These are phyloP conservation scores for Colletotrichum godetiae DNA, from an alignment of 2,329 filamentous ascomycete genomes.

Conservation along the genomic window DNA sequence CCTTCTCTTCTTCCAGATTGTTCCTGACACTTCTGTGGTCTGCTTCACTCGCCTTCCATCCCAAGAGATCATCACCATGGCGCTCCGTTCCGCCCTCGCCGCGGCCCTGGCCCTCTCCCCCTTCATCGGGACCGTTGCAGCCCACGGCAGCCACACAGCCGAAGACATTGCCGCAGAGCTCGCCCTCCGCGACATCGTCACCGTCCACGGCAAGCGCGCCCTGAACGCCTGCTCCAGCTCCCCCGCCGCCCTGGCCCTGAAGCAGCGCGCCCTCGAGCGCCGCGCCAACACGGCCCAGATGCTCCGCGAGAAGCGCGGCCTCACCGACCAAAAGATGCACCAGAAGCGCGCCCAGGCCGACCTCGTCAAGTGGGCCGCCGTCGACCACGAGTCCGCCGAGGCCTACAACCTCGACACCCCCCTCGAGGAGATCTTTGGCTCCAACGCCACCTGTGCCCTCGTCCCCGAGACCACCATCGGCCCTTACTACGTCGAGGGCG, in stretches of 20 bases:
- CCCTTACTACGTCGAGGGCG: conserved; percentile 53
- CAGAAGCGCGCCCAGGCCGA: conserved; percentile 46
- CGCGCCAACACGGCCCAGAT: conserved; percentile 51
- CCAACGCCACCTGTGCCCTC: conserved; percentile 33
- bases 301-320: conserved; percentile 51
- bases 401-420: conserved; percentile 46
- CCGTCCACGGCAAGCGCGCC: conserved; percentile 47
- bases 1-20: not conserved
- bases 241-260: conserved; percentile 50
- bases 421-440: conserved; percentile 40
- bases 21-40: not conserved
- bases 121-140: conserved; percentile 40
- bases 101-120: conserved; percentile 28
- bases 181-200: conserved; percentile 47
- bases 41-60: not conserved
- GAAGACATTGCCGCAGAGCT: conserved; percentile 44
- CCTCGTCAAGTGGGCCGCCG: conserved; percentile 46
- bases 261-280: conserved; percentile 52
- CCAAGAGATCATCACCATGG: conserved; percentile 10
- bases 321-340: conserved; percentile 44
- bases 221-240: conserved; percentile 53
- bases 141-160: conserved; percentile 47
- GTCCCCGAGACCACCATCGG: conserved; percentile 31
- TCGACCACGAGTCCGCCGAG: conserved; percentile 46
- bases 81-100: conserved; percentile 20